Evolutionary conservation across 2,329 filamentous ascomycete genomes (phyloP), one percentile per base, ranked within the genome.

Genomic region (Colletotrichum ledebouriae): DNA sequence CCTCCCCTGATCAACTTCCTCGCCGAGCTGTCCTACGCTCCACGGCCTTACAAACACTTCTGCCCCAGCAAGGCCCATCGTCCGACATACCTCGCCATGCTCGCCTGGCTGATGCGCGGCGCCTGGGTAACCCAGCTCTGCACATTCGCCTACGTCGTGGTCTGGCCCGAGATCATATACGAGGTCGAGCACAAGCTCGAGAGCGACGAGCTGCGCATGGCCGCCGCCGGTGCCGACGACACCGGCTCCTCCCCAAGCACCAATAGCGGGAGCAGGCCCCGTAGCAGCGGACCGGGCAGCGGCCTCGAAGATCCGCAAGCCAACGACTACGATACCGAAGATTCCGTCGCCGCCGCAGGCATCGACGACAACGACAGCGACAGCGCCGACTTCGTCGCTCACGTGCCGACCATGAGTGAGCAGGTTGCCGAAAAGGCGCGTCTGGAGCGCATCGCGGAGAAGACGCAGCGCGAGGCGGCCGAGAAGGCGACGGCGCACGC

Each of bases 81-180:
- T 49, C 90, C 91, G 6, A 90, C 90, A 2, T 99, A 98, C 78
- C 91, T 98, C 78, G 88, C 93, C 39, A 97, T 98, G 78, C 84
- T 99, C 29, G 94, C 94, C 22, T 99, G 95, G 94, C 86, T 99
- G 9, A 89, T 98, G 82, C 90, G 94, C 46, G 92, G 94, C 53
- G 94, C 94, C 13, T 97, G 96, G 92, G 94, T 98, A 1, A 97
- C 93, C 0, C 94, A 98, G 77, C 86, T 99, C 6, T 92, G 94
- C 71, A 96, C 94, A 0, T 98, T 97, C 78, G 93, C 92, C 12
- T 97, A 96, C 84, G 89, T 98, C 49, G 88, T 95, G 57, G 92
- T 96, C 47, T 91, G 90, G 79, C 90, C 92, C 2, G 91, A 95
- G 76, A 92, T 97, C 70, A 90, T 96, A 73, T 90, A 92, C 75